These are phyloP conservation scores for Colletotrichum navitas DNA, from an alignment of 2,329 filamentous ascomycete genomes.

Conservation along the genomic window DNA sequence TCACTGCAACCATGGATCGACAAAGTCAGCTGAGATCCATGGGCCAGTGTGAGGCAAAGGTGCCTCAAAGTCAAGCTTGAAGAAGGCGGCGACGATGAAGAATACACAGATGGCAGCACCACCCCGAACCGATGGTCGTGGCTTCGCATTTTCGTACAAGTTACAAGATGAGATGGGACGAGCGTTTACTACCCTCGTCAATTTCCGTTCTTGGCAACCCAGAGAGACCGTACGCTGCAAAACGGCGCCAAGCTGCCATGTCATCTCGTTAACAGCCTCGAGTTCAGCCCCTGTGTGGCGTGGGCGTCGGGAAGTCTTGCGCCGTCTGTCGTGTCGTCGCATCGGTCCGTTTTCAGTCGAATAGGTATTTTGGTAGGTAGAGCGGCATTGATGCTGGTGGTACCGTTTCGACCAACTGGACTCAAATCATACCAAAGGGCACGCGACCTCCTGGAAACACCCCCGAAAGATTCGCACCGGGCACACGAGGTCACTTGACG, in stretches of 20 bases:
- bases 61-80: slow-evolving; percentile 9
- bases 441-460: slow-evolving; percentile 12
- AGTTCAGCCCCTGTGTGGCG: background rate
- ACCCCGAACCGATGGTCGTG: slow-evolving; percentile 3
- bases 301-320: background rate
- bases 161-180: background rate
- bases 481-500: slow-evolving; percentile 20
- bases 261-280: background rate
- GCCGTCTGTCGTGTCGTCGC: background rate
- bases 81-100: background rate
- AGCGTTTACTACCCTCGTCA: background rate
- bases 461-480: slow-evolving; percentile 6
- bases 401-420: background rate
- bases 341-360: background rate
- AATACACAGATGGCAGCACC: background rate
- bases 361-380: background rate
- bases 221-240: background rate
- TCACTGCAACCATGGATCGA: slow-evolving; percentile 8
- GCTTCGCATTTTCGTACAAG: background rate
- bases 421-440: background rate
- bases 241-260: background rate
- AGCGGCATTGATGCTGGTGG: background rate
- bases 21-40: slow-evolving; percentile 21
- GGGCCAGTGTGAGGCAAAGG: background rate
- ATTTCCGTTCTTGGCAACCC: background rate